These are phyloP conservation scores for Ilex asprella DNA, from an alignment of 257 asterid genomes.

Conservation along the genomic window DNA sequence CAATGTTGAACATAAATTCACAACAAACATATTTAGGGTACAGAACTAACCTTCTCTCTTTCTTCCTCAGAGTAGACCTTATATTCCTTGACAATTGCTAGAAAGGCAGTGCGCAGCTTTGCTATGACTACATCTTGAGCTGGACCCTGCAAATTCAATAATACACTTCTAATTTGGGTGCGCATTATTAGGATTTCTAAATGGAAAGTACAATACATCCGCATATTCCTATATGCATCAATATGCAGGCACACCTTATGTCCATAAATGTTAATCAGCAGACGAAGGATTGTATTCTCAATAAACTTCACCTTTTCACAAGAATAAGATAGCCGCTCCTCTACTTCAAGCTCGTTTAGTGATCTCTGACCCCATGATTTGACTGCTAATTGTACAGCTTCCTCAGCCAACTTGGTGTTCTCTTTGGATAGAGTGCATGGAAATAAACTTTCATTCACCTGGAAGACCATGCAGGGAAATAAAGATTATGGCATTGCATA, in stretches of 20 bases:
- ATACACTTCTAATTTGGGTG: constrained; percentile 19
- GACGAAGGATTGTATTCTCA: constrained; percentile 5
- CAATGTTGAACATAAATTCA: background rate
- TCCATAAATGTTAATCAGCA: constrained; percentile 4
- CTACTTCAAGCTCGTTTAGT: constrained; percentile 91
- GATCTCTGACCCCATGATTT: constrained; percentile 89
- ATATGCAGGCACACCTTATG: background rate
- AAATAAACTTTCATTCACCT: constrained; percentile 87
- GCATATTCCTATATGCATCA: constrained; percentile 1
- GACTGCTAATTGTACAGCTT: constrained; percentile 79
- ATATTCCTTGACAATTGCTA: constrained; percentile 76
- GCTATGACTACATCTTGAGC: constrained; percentile 85
- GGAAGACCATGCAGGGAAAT: constrained; percentile 19
- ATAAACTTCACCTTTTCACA: constrained; percentile 81
- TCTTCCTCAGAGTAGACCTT: constrained; percentile 79
- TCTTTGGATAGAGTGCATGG: constrained; percentile 80
- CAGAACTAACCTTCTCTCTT: constrained; percentile 59
- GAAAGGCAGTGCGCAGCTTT: constrained; percentile 74
- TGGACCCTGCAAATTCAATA: constrained; percentile 66
- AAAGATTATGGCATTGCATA: constrained; percentile 11
- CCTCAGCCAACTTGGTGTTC: constrained; percentile 67
- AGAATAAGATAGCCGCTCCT: constrained; percentile 88
- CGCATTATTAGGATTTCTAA: constrained; percentile 9
- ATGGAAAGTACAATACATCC: background rate
- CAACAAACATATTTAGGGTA: constrained; percentile 1